Evolutionary conservation across 75 land plant species (phyloP), one percentile per base, ranked within the genome.

Genomic region (Sequoiadendron giganteum): DNA sequence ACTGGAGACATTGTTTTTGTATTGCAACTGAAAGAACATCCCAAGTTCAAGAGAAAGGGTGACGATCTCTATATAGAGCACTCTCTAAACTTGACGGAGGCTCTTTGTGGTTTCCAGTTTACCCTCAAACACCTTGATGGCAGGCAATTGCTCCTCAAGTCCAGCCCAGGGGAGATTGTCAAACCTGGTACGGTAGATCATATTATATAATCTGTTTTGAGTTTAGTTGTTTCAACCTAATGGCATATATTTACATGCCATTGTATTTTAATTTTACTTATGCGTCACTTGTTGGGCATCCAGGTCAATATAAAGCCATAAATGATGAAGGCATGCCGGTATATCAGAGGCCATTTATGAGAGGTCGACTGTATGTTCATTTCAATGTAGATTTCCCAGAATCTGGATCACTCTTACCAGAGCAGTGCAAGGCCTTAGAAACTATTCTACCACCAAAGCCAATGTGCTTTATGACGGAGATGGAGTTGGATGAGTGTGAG

Each of bases 321-420:
- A 93, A 96, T 89, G 94, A 96, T 90, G 97, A 96, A 85, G 97
- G 96, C 34, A 96, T 96, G 97, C 96, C 96, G 5, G 88, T 89
- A 3, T 86, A 96, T 77, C 91, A 90, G 55, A 92, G 96, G 83
- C 96, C 96, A 13, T 93, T 95, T 90, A 96, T 96, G 90, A 96
- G 91, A 87, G 97, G 97, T 55, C 86, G 86, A 13, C 88, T 96
- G 3, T 95, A 93, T 90, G 90, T 96, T 49, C 95, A 95, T 34
- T 96, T 95, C 86, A 89, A 90, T 80, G 96, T 96, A 30, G 94
- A 96, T 16, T 96, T 96, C 83, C 97, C 96, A 1, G 94, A 93
- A 1, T 91, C 95, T n/a, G 95, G 95, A 34, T 32, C 83, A n/a
- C 88, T 95, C 10, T 78, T 93, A 18, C 87, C 87, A 39, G 96